Evolutionary conservation across 176 grass and related monocot species (phyloP), one percentile per base, ranked within the genome.

Genomic region (Oryza nivara): DNA sequence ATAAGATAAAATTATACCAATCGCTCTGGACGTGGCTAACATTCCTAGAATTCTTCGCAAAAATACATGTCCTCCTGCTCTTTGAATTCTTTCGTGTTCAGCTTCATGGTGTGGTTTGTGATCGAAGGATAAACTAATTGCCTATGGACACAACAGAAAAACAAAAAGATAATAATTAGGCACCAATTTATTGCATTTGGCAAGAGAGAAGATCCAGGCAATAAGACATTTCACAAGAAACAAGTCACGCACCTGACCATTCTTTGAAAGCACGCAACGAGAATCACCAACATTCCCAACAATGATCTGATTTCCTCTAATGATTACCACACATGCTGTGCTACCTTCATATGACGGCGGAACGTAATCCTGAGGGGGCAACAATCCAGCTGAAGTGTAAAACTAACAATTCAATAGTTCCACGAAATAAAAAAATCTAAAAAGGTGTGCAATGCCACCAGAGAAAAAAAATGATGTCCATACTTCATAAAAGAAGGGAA

Each of bases 221-320:
- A 77, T 77, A 7, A 81, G 64, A 47, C 38, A 70, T 76, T 36
- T 76, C 38, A 76, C 10, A 46, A 48, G 23, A 74, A 76, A 87
- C 4, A 14, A n/a, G 52, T 82, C 43, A 86, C 13, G 22, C 28
- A 82, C 85, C 72, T 73, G 47, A 46, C 72, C 64, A 25, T 23
- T 47, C 71, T 5, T 46, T 82, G 72, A 81, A 19, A 81, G 64
- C 44, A 87, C 71, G 1, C 85, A 87, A 22, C 23, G 63, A 69
- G 78, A 75, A 75, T 81, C 46, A 30, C 85, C 85, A 82, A 76
- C 70, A 80, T 74, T 80, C 56, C 45, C 84, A 74, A 80, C 32
- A 65, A n/a, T 74, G 34, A 86, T 80, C 16, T n/a, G 58, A 23
- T 66, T 44, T 47, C 32, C 77, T 80, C 69, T 86, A 80, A 66